phyloP scores from a whole-genome alignment of 192 early-diverging fungal species.

The Coemansia sp. region DNA sequence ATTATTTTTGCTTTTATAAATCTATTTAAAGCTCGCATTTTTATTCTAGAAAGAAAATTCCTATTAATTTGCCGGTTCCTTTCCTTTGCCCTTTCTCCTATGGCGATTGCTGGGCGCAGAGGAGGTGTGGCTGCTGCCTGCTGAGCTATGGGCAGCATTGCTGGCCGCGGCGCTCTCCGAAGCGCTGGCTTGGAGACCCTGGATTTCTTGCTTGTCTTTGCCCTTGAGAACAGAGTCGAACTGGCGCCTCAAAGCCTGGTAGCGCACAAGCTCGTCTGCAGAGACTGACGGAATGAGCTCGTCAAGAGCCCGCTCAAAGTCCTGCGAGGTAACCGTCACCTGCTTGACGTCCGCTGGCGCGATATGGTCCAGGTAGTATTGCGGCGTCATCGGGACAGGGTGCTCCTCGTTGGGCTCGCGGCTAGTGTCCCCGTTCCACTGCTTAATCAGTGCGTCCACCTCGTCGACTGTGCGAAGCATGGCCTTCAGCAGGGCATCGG shows the following conservation, averaged over 20 bases:
- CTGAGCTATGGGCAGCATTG: background rate
- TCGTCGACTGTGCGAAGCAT: conserved; percentile 82
- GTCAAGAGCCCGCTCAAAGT: conserved; percentile 79
- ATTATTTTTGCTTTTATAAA: background rate
- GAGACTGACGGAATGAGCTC: conserved; percentile 90
- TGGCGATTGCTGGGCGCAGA: background rate
- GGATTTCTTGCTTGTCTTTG: conserved; percentile 13
- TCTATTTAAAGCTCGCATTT: background rate
- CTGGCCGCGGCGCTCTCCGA: background rate
- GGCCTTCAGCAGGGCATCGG: conserved; percentile 95
- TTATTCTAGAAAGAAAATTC: no score
- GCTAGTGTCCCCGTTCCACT: conserved; percentile 27
- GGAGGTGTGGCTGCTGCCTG: background rate
- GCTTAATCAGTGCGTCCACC: conserved; percentile 58
- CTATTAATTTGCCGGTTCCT: conserved; percentile 25
- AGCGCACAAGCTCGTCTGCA: conserved; percentile 80
- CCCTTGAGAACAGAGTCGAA: conserved; percentile 63
- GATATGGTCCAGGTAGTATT: conserved; percentile 88
- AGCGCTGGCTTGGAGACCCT: background rate
- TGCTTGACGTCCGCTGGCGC: conserved; percentile 64
- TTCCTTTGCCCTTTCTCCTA: conserved; percentile 29
- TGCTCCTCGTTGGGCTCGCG: conserved; percentile 46
- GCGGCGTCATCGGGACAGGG: conserved; percentile 74
- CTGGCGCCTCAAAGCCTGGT: conserved; percentile 73
- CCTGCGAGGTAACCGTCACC: conserved; percentile 76